Evolutionary conservation across 352 stramenopile species (phyloP), one percentile per base, ranked within the genome.

Genomic region (Pythium biforme): DNA sequence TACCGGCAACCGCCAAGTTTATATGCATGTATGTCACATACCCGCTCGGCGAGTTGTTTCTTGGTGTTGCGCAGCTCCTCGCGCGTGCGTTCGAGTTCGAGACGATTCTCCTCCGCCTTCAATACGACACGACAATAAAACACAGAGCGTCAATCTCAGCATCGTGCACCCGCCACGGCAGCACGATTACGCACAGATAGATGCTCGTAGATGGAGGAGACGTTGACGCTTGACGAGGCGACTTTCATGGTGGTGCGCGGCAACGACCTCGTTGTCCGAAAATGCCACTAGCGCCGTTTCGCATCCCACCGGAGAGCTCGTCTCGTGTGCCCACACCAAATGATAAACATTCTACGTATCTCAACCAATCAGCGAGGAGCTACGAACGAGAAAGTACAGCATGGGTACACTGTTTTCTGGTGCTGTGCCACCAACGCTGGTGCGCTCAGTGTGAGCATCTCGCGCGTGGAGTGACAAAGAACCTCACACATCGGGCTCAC

Each of bases 41-140:
- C 66, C 40, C 62, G 52, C 34, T 86, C 79, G 4, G 62, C 55
- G 39, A 89, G 39, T 47, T 79, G 69, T 9, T 67, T 66, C 61
- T 86, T 89, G 29, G 64, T 49, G 17, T 63, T 25, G 3, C 69
- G 67, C 11, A 90, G 61, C 31, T 88, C 79, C 41, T 89, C 74
- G 41, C 80, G 81, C 33, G 69, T 73, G 33, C 79, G 75, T 61
- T 90, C 77, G 62, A 74, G 82, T 34, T 89, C 77, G 0, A 74
- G 64, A 19, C 77, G 73, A 53, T 79, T 69, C 62, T 89, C 72
- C 11, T 85, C 81, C 41, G 77, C 31, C 79, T 90, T 15, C 31
- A 37, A 37, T 11, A 37, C 14, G n/a, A n/a, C n/a, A n/a, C n/a
- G n/a, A n/a, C 31, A 8, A 37, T 17, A 3, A n/a, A 19, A 10